phyloP scores from a whole-genome alignment of 2,329 filamentous ascomycete species.

The Pseudocercospora fuligena region DNA sequence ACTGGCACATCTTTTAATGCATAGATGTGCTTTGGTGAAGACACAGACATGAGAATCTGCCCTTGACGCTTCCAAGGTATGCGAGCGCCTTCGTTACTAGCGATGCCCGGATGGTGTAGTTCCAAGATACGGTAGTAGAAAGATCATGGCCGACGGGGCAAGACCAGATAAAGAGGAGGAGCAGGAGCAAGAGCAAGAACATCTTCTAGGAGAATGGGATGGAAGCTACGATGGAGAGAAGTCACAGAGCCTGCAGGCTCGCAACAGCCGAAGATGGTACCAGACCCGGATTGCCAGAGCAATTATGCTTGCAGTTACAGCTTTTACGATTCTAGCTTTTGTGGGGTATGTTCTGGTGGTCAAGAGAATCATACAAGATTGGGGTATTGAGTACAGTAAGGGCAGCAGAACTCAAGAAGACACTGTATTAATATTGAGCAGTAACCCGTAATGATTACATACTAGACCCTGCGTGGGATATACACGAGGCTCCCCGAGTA shows the following conservation, averaged over 20 bases:
- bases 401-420: neutral
- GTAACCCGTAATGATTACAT: constrained; percentile 11
- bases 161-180: neutral
- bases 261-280: neutral
- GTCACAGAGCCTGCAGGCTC: neutral
- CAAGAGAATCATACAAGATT: neutral
- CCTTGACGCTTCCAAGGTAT: neutral
- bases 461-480: neutral
- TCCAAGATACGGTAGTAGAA: neutral
- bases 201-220: constrained; percentile 11
- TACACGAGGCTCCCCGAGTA: neutral
- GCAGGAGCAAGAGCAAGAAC: constrained; percentile 1
- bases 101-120: neutral
- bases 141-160: neutral
- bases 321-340: neutral
- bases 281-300: neutral
- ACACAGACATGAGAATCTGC: neutral
- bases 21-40: neutral
- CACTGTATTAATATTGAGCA: neutral
- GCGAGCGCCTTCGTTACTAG: neutral
- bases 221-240: neutral
- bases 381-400: neutral
- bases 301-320: neutral
- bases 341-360: neutral
- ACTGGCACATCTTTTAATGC: neutral